Evolutionary conservation across 2,329 filamentous ascomycete species (phyloP), one percentile per base, ranked within the genome.

Genomic region (Capronia coronata): DNA sequence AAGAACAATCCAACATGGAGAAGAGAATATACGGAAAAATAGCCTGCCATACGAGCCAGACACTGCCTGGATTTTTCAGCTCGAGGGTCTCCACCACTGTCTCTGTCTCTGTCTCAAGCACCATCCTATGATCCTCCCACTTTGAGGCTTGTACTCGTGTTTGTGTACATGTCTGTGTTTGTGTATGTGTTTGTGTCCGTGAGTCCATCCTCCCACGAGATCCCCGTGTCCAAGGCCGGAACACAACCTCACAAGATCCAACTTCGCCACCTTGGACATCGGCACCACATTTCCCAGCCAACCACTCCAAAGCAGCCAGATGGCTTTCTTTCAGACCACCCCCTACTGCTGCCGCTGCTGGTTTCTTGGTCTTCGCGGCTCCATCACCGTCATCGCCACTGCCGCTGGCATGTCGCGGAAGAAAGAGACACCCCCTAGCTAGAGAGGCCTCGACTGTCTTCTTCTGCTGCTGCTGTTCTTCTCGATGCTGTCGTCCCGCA

Each of bases 271-370:
- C 66, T 1, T 62, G 48, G 3, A 68, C 59, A 37, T 61, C 46
- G 2, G 77, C 78, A 32, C 68, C 64, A 52, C 71, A 75, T 14
- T 76, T 71, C 22, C 68, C 61, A 0, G 71, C 72, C 1, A 82
- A 68, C 66, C 75, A 77, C 50, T 72, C 65, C 11, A 81, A 69
- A 11, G 72, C 75, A 2, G 75, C 75, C 1, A 79, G 66, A 62
- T 82, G 79, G 25, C 79, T 78, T 21, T 69, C 64, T 59, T 79
- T 81, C 2, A 82, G 64, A 0, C 79, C 79, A 10, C 71, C 71
- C n/a, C 72, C 74, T 2, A 8, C 19, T 38, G 29, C 14, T 29
- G 19, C 32, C 1, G 45, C 58, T 61, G 54, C 6, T 8, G 14
- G 10, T 16, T 29, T n/a, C 13, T 19, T 22, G 30, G 11, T 11